phyloP scores from a whole-genome alignment of 75 land plant species.

The Selaginella moellendorffii region DNA sequence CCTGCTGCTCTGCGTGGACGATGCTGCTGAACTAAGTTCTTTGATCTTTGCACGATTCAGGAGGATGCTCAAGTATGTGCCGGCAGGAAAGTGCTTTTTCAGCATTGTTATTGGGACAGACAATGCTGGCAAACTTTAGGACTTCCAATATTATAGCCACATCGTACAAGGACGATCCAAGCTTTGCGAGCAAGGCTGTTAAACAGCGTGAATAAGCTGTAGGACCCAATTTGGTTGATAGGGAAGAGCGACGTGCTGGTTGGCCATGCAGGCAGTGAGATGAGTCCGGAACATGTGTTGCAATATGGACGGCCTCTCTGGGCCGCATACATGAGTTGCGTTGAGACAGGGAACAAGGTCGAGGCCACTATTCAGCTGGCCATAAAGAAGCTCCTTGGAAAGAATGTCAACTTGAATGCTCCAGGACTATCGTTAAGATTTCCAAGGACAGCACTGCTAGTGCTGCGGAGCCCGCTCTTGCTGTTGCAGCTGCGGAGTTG shows the following conservation, averaged over 20 bases:
- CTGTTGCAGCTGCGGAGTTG: no score
- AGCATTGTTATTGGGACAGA: background rate
- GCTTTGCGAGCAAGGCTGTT: background rate
- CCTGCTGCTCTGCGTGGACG: background rate
- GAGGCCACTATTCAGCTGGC: no score
- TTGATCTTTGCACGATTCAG: background rate
- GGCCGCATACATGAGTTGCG: no score
- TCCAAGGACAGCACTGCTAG: no score
- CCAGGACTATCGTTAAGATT: no score
- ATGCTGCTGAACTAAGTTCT: background rate
- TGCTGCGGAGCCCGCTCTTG: no score
- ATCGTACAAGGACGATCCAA: background rate
- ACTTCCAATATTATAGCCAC: background rate
- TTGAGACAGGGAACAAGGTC: no score
- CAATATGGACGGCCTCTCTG: background rate
- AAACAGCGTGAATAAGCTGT: background rate
- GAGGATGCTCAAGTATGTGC: background rate
- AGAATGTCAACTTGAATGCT: no score
- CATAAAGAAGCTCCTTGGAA: no score
- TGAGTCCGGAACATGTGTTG: background rate
- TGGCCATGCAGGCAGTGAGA: background rate
- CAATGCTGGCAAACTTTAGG: no score
- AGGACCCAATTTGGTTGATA: background rate
- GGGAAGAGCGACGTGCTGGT: background rate
- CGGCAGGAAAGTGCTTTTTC: background rate